Evolutionary conservation across 192 early-diverging fungal species (phyloP).

Genomic region (Spizellomyces sp.): DNA sequence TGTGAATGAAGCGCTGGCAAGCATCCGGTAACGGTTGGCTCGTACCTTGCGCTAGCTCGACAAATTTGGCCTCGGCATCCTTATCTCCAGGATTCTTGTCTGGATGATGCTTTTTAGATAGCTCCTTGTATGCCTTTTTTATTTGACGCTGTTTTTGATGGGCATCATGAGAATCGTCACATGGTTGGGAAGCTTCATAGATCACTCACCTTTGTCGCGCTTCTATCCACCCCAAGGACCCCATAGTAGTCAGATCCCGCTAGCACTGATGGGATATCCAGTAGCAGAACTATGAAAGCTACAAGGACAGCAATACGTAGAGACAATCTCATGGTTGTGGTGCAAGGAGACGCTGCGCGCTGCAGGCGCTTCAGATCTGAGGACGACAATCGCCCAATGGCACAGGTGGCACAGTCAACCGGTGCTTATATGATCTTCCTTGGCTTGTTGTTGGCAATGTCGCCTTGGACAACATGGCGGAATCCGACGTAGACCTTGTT

Average conservation of each 20-base stretch:
- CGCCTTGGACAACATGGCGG: no score
- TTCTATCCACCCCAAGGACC: constrained; percentile 81
- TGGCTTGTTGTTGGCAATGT: no score
- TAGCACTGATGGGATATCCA: constrained; percentile 19
- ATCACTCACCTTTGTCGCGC: constrained; percentile 60
- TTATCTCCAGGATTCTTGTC: constrained; percentile 78
- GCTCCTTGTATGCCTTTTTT: constrained; percentile 90
- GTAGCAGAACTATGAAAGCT: constrained; percentile 1
- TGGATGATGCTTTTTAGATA: constrained; percentile 78
- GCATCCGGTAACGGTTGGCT: not conserved
- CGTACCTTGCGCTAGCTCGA: constrained; percentile 67
- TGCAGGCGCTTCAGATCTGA: no score
- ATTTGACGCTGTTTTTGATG: constrained; percentile 67
- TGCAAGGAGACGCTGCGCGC: no score
- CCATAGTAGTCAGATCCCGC: constrained; percentile 78
- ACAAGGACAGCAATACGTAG: not conserved
- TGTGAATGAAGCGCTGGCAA: not conserved
- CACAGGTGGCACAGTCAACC: no score
- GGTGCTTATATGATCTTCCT: no score
- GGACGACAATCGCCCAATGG: no score
- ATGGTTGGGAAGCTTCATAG: not conserved
- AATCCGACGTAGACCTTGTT: no score
- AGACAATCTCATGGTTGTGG: not conserved
- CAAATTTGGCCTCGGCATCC: constrained; percentile 82
- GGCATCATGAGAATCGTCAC: not conserved